Percentiles rank a stretch among this genome's conserved stretches.
These are phyloP conservation scores for Malus hybrid DNA, from an alignment of 331 rosid species.

Conservation along the genomic window DNA sequence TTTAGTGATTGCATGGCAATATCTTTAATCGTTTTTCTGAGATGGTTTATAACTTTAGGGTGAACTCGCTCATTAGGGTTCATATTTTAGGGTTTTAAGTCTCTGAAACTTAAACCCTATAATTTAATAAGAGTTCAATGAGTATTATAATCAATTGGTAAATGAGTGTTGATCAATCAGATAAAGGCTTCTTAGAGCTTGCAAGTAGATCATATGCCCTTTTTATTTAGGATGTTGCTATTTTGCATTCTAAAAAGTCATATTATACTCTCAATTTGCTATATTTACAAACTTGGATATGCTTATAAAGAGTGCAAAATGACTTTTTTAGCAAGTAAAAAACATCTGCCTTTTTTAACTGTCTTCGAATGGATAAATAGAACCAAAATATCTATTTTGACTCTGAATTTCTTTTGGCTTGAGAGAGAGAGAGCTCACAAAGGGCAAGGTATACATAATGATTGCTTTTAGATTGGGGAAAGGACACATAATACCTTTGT, in stretches of 20 bases:
- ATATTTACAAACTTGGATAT: too few species aligned
- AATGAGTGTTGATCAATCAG: too few species aligned
- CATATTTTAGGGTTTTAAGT: too few species aligned
- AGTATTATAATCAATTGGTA: neutral
- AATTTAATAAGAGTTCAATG: neutral
- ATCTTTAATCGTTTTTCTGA: too few species aligned
- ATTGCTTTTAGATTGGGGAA: slow-evolving; percentile 23
- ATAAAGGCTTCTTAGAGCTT: neutral
- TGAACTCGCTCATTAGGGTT: too few species aligned
- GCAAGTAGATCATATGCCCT: neutral
- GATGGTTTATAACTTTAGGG: too few species aligned
- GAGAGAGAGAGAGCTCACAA: neutral
- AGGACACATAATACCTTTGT: slow-evolving; percentile 15
- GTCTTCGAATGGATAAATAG: neutral
- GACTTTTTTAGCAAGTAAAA: neutral
- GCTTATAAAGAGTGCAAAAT: too few species aligned
- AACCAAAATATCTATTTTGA: neutral
- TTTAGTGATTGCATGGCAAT: too few species aligned
- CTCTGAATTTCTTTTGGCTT: neutral
- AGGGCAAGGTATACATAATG: slow-evolving; percentile 5
- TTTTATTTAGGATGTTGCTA: neutral
- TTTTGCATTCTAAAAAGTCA: neutral
- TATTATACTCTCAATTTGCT: too few species aligned
- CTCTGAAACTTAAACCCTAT: too few species aligned
- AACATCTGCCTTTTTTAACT: too few species aligned